A percentile compares a stretch with the other conserved stretches of the same genome.
phyloP scores from a whole-genome alignment of 2,329 filamentous ascomycete species.

The Exophiala alcalophila region DNA sequence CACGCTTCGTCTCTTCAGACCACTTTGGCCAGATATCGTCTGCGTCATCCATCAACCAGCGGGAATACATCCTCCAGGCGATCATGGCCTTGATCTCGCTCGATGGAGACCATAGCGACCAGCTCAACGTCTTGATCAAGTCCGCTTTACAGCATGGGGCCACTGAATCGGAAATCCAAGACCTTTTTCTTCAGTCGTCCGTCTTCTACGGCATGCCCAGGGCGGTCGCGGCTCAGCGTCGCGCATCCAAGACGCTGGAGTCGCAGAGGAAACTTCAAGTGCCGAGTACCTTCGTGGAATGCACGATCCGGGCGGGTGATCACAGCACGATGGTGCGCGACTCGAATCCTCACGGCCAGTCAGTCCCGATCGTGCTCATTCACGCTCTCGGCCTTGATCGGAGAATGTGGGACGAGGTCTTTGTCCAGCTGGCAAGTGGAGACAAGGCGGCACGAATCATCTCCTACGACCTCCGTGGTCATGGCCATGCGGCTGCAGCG shows the following conservation, averaged over 20 bases:
- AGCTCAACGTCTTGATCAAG: slow-evolving; percentile 2
- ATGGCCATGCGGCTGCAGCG: slow-evolving; percentile 9
- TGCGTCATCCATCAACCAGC: slow-evolving; percentile 11
- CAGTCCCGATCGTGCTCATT: slow-evolving; percentile 11
- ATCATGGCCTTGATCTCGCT: slow-evolving; percentile 10
- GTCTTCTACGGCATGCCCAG: not conserved
- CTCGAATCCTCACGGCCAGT: not conserved
- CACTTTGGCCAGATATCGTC: too few relatives aligned
- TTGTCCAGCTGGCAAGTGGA: not conserved
- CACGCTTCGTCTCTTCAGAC: too few relatives aligned
- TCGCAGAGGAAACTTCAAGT: too few relatives aligned
- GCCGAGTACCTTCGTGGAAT: not conserved
- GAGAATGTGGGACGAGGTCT: slow-evolving; percentile 16
- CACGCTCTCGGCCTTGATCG: slow-evolving; percentile 12
- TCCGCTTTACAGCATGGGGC: slow-evolving; percentile 9
- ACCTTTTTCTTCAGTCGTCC: slow-evolving; percentile 9
- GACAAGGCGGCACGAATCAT: slow-evolving; percentile 3
- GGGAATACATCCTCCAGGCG: slow-evolving; percentile 6
- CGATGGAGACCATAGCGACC: slow-evolving; percentile 1
- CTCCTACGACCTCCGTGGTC: slow-evolving; percentile 13
- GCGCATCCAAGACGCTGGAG: too few relatives aligned
- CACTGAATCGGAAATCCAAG: slow-evolving; percentile 10
- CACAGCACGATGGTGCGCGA: slow-evolving; percentile 11
- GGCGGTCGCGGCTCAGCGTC: too few relatives aligned
- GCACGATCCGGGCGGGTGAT: slow-evolving; percentile 1